Percentiles rank a stretch among this genome's conserved stretches.
Conservation (phyloP, 345 rosid species). For the Cardiospermum halicacabum region DNA sequence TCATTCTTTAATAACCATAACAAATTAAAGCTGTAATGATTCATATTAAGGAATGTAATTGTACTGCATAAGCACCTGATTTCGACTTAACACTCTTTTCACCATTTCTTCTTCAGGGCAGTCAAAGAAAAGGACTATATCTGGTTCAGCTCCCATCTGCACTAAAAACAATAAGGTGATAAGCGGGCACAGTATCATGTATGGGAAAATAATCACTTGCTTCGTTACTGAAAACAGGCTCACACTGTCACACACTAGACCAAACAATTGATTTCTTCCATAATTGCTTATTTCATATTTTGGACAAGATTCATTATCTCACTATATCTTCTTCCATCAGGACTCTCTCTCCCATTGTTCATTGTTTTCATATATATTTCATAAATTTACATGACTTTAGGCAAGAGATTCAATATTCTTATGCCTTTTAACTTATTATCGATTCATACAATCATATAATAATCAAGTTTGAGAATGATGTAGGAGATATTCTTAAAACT, state of each 20-base stretch:
- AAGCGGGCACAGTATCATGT: neutral
- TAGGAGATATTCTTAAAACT: neutral
- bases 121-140: conserved; percentile 64
- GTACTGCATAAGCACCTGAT: conserved; percentile 45
- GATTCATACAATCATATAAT: conserved; percentile 1
- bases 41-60: too few species aligned
- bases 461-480: neutral
- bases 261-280: neutral
- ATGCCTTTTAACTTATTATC: neutral
- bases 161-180: neutral
- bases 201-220: neutral
- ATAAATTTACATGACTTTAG: neutral
- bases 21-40: too few species aligned
- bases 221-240: too few species aligned
- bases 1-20: conserved; percentile 16
- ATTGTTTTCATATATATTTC: neutral
- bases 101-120: conserved; percentile 78
- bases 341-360: neutral
- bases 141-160: conserved; percentile 62
- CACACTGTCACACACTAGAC: too few species aligned
- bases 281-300: neutral
- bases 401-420: neutral
- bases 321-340: neutral
- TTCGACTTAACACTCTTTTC: conserved; percentile 61
- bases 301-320: conserved; percentile 1